Evolutionary conservation across 2,329 filamentous ascomycete species (phyloP).

Genomic region (Penicillium sp.): DNA sequence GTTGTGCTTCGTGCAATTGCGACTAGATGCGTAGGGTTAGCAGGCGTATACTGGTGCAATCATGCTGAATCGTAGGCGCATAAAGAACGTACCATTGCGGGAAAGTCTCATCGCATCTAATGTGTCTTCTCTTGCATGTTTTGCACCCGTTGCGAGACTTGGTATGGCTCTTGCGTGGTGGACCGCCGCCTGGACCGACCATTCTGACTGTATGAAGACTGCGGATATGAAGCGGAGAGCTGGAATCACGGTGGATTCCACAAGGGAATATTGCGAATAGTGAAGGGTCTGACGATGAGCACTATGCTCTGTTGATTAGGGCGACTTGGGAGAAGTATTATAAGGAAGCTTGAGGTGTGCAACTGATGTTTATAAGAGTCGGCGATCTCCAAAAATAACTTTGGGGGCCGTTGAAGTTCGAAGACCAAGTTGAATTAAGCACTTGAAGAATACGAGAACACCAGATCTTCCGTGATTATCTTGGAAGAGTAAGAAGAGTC

Average conservation of each 20-base stretch:
- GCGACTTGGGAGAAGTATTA: background rate
- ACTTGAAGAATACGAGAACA: slow-evolving; percentile 21
- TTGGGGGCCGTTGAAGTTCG: slow-evolving; percentile 3
- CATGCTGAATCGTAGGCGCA: background rate
- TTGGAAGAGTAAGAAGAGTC: background rate
- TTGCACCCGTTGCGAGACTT: slow-evolving; percentile 98
- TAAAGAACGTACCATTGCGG: slow-evolving; percentile 77
- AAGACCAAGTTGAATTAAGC: slow-evolving; percentile 13
- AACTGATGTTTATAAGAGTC: slow-evolving; percentile 9
- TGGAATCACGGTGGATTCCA: background rate
- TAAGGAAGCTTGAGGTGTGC: background rate
- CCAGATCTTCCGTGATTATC: slow-evolving; percentile 1
- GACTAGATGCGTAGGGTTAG: slow-evolving; percentile 51
- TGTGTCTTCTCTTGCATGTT: slow-evolving; percentile 95
- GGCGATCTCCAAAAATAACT: slow-evolving; percentile 15
- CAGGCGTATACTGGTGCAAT: slow-evolving; percentile 17
- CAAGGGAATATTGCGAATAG: background rate
- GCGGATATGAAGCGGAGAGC: background rate
- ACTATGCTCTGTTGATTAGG: background rate
- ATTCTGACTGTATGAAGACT: slow-evolving; percentile 48
- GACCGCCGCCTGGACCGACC: slow-evolving; percentile 92
- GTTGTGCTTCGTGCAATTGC: slow-evolving; percentile 98
- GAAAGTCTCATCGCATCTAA: slow-evolving; percentile 95
- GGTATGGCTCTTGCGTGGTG: slow-evolving; percentile 86
- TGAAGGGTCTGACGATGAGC: background rate